Base-by-base conservation (phyloP, 2,329 filamentous ascomycete species). In the Trichoderma citrinoviride region DNA sequence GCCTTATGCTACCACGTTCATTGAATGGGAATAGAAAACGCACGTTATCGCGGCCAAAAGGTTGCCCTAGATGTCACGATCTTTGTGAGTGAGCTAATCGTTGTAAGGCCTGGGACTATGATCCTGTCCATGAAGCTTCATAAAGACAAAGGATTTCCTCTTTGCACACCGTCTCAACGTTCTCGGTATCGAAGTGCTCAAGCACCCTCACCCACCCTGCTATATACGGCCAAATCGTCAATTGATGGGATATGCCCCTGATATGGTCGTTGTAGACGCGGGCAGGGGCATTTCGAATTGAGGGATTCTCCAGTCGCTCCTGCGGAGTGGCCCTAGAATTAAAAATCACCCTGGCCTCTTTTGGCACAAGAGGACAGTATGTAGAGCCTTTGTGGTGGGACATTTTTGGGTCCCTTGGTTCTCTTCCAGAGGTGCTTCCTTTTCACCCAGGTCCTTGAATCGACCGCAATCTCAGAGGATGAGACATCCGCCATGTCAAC, bases 401-500 rank as follows among this genome's bases (percentile, higher is more conserved):
- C 87, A 90, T 91, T 40, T 88, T 89, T 27, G 87, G 78, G 76
- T 90, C 77, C 15, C n/a, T n/a, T 91, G 85, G 7, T 89, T 89
- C 77, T 91, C 91, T 4, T 54, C 3, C 15, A 62, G 49, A 1
- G n/a, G 12, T 3, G 0, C 5, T 33, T 27, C 49, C 1, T 21
- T 29, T 3, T 33, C 27, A 4, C 1, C 70, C 63, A 1, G 1
- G 3, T 33, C 58, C 49, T 8, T 12, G 7, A 10, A 71, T 58
- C 68, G 1, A 58, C 21, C 47, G 77, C 77, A 19, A 91, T 74
- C 63, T 82, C 81, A 71, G 88, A 90, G 0, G 87, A 87, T 47
- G 83, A 87, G 5, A 91, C 88, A 73, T 92, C 89, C 3, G 85
- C 85, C 88, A 91, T 91, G 2, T 89, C 89, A 1, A 92, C 81